Evolutionary conservation across 208 protist genomes (phyloP).

Genomic region (Trypanosoma melophagium): DNA sequence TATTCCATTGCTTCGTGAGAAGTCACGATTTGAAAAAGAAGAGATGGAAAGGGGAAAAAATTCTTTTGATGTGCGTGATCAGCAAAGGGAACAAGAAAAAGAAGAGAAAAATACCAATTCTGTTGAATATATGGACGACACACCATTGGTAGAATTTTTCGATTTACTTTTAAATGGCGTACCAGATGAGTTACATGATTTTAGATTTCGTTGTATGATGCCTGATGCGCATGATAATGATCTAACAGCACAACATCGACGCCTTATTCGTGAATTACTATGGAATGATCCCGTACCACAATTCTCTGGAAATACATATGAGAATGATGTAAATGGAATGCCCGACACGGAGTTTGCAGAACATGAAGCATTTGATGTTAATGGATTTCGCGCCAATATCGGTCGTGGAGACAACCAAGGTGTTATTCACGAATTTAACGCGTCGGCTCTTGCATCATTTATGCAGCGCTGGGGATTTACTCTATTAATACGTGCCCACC

Average conservation of each 20-base stretch:
- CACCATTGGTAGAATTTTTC: constrained; percentile 32
- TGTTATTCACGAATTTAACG: constrained; percentile 55
- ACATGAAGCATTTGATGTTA: constrained; percentile 16
- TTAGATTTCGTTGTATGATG: constrained; percentile 32
- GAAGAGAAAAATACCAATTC: background rate
- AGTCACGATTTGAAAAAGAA: background rate
- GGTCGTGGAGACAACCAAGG: constrained; percentile 23
- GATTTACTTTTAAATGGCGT: constrained; percentile 25
- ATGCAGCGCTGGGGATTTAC: constrained; percentile 54
- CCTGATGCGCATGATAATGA: constrained; percentile 19
- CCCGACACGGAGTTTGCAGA: background rate
- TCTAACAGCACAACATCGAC: constrained; percentile 28
- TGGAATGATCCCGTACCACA: constrained; percentile 53
- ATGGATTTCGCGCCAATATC: constrained; percentile 47
- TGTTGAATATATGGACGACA: constrained; percentile 5
- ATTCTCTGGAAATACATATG: background rate
- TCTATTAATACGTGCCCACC: constrained; percentile 55
- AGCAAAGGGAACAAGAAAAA: background rate
- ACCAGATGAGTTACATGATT: constrained; percentile 6
- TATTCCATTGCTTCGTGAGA: constrained; percentile 55
- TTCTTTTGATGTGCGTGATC: background rate
- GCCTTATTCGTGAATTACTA: constrained; percentile 69
- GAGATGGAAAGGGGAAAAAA: background rate
- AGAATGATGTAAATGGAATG: background rate
- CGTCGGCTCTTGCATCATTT: constrained; percentile 46